Conservation (phyloP, 352 stramenopile genomes). For the Globisporangium yorkense region DNA sequence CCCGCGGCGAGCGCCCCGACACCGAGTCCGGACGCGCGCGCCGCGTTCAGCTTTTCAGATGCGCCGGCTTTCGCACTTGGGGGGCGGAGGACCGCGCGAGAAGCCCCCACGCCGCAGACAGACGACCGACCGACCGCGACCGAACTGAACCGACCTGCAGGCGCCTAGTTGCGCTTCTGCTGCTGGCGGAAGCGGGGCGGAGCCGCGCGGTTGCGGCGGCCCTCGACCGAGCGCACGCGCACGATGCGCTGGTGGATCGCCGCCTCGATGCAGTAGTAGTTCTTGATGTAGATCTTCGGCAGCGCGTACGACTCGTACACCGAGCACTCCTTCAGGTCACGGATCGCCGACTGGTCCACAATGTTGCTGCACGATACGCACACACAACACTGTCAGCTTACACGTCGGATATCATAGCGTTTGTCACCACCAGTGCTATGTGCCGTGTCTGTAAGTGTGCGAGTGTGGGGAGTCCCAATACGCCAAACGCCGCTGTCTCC, state of each 20-base stretch:
- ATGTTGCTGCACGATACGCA: constrained; percentile 86
- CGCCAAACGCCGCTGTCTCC: too few species aligned
- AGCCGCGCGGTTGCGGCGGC: constrained; percentile 91
- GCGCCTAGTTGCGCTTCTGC: constrained; percentile 10
- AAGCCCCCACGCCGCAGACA: background rate
- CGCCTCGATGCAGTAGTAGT: constrained; percentile 99
- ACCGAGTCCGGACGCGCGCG: too few species aligned
- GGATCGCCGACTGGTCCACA: constrained; percentile 97
- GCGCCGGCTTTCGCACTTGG: background rate
- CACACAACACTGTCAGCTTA: background rate
- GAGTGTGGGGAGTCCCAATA: too few species aligned
- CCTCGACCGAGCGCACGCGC: constrained; percentile 92
- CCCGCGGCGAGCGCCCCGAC: too few species aligned
- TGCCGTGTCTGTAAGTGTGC: too few species aligned
- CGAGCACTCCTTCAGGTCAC: constrained; percentile 98
- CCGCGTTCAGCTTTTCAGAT: background rate
- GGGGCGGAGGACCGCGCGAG: background rate
- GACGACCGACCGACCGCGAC: too few species aligned
- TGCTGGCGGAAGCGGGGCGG: constrained; percentile 83
- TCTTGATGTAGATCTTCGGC: constrained; percentile 99
- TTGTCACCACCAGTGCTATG: too few species aligned
- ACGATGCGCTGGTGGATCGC: constrained; percentile 99
- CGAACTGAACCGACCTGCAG: too few species aligned
- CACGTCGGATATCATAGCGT: too few species aligned
- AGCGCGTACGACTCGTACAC: constrained; percentile 99